Base-by-base conservation (phyloP, 331 rosid genomes). In the Quercus tomentella region DNA sequence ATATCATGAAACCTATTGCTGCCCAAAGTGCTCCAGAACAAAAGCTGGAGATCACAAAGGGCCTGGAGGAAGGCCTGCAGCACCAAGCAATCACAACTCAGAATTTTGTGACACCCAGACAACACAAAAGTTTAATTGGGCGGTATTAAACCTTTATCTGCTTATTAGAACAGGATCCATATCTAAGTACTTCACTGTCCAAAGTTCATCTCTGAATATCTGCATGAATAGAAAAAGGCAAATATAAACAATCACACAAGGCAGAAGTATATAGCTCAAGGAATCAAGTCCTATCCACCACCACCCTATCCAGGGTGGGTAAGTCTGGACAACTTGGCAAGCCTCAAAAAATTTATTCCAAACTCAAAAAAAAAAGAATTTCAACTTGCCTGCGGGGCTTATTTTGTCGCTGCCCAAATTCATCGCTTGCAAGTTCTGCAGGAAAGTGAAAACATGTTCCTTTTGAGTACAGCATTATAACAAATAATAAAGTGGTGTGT, bases 191-290 rank as follows among this genome's bases (percentile, higher is more conserved):
- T 86, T 94, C 91, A 95, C 81, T 90, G 88, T 74, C 97, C 88
- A 87, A 93, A 84, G 76, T 90, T 95, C 98, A 95, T 95, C 92
- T 92, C 97, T 15, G 98, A 95, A 80, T 95, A 95, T 88, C 98
- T 95, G 97, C 88, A 81, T 7, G 31, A 25, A 68, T 23, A 17
- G 56, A 71, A 75, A 77, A 65, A 74, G 56, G 63, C 72, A 76
- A 25, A 78, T 73, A 70, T 37, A 85, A 28, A 86, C 70, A 33
- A 26, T 17, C 26, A 76, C 72, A 17, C 54, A 12, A 55, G 11
- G 76, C 9, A 78, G 37, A 28, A 67, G 76, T 30, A 57, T 23
- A 60, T 33, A 43, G 41, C 28, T 41, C 15, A 37, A 60, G 41
- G 52, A 25, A 37, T 62, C 75, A 21, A 28, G 43, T 28, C 15